Conservation (phyloP, 768 basidiomycete species). For the Xerocomellus amylosporus region DNA sequence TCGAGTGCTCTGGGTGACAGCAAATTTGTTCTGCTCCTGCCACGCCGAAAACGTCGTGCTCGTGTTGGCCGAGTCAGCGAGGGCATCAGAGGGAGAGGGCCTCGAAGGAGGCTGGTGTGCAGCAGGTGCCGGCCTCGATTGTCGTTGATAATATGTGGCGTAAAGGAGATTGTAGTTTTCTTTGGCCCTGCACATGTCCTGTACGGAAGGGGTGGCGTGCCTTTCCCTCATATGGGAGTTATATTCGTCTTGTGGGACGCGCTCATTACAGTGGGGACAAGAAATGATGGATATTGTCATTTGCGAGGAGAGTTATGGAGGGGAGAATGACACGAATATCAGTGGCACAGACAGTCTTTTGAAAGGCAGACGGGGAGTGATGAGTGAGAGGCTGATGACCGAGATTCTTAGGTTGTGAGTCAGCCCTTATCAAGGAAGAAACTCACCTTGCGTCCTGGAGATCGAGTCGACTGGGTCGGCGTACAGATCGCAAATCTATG, state of each 20-base stretch:
- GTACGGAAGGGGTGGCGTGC: constrained; percentile 8
- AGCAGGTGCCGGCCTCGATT: not conserved
- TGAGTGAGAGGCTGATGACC: not conserved
- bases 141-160: not conserved
- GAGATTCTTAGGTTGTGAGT: not conserved
- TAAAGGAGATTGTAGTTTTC: not conserved
- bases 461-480: not conserved
- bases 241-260: constrained; percentile 3
- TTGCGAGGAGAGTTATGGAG: not conserved
- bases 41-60: constrained; percentile 23
- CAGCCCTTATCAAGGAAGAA: not conserved
- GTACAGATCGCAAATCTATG: not conserved
- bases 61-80: not conserved
- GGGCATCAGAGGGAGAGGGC: constrained; percentile 1
- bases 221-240: constrained; percentile 11
- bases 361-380: not conserved
- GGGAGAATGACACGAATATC: not conserved
- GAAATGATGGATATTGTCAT: constrained; percentile 7
- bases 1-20: constrained; percentile 2
- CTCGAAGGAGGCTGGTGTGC: not conserved
- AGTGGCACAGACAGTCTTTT: not conserved
- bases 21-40: constrained; percentile 11
- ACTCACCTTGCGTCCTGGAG: not conserved
- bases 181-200: constrained; percentile 9
- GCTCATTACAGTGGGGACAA: constrained; percentile 14